Base-by-base conservation (phyloP, 106 monocot species). In the Platanthera zijinensis region DNA sequence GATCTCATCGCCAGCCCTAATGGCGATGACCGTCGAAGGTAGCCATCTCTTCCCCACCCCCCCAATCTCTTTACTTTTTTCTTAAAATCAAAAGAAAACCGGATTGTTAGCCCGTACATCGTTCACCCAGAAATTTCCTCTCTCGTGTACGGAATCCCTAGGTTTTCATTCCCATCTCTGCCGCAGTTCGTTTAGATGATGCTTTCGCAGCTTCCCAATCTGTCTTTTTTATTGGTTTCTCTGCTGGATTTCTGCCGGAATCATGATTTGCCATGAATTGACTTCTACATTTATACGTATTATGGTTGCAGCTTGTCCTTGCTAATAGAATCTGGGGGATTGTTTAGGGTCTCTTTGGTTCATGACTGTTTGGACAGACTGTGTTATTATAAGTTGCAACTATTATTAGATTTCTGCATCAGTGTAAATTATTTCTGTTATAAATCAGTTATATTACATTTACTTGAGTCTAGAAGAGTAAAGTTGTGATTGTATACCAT, bases 1-100 rank as follows among this genome's bases (percentile, higher is more conserved):
- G 25, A 39, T 39, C 39, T 1, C 39, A 32, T 30, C 66, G 30
- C 13, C 52, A 3, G 66, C 32, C 10, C 66, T 30, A 32, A 66
- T 66, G 66, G 32, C 11, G 66, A 66, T 66, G 66, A 66, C 30
- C 66, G 30, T 66, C 66, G 66, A 19, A 66, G 66, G 66, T 66
- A 66, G 4, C 28, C 25, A 32, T 12, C 66, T 66, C 30, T 66
- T 22, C 9, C 10, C 30, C 25, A 2, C 11, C 10, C 30, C 30
- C 11, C 4, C 2, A 8, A 13, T 28, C 11, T 66, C 66, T 66
- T 62, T 62, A 19, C 0, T 6, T 62, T 22, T 66, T 66, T 66
- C 56, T 56, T 56, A 56, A 28, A 66, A 66, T 66, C 30, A 30
- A 66, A 64, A 0, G 22, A n/a, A 8, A 64, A 30, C 10, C 64